A percentile compares a stretch with the other conserved stretches of the same genome.
Conservation (phyloP, 2,329 filamentous ascomycete species). For the Exophiala mesophila region DNA sequence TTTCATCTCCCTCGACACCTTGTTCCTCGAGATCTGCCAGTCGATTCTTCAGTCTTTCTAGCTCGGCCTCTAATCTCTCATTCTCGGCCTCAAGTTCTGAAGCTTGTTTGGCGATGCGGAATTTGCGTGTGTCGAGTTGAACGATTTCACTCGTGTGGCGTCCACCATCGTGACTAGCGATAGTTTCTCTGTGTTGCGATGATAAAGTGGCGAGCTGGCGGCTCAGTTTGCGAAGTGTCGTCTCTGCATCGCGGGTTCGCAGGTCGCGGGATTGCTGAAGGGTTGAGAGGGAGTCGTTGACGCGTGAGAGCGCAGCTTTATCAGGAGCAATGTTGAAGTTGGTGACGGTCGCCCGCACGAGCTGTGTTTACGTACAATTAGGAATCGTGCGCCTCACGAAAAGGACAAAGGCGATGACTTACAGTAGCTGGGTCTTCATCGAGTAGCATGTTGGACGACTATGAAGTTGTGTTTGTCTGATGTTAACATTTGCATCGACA, state of each 20-base stretch:
- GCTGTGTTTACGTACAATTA: too few species aligned
- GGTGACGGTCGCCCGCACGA: conserved; percentile 83
- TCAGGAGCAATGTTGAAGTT: conserved; percentile 96
- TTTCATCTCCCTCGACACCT: conserved; percentile 69
- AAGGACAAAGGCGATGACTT: conserved; percentile 36
- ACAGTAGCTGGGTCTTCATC: conserved; percentile 88
- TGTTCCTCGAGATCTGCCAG: conserved; percentile 81
- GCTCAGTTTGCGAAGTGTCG: conserved; percentile 64
- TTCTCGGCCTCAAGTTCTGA: conserved; percentile 88
- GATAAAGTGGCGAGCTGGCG: conserved; percentile 71
- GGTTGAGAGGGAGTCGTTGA: conserved; percentile 75
- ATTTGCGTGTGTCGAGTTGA: conserved; percentile 86
- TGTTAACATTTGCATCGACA: too few species aligned
- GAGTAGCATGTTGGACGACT: conserved; percentile 77
- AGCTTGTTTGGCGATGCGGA: conserved; percentile 86
- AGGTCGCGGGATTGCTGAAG: conserved; percentile 80
- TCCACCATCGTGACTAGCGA: conserved; percentile 65
- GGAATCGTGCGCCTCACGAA: too few species aligned
- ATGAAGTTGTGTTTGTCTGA: too few species aligned
- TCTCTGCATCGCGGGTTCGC: conserved; percentile 66
- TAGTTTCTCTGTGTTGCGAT: conserved; percentile 71
- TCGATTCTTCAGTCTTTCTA: conserved; percentile 67
- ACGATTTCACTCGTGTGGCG: conserved; percentile 81
- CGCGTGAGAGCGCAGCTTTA: conserved; percentile 74
- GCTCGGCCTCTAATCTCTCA: conserved; percentile 78